These are phyloP conservation scores for Aspergillus versicolor DNA, from an alignment of 2,329 filamentous ascomycete species.

Conservation along the genomic window DNA sequence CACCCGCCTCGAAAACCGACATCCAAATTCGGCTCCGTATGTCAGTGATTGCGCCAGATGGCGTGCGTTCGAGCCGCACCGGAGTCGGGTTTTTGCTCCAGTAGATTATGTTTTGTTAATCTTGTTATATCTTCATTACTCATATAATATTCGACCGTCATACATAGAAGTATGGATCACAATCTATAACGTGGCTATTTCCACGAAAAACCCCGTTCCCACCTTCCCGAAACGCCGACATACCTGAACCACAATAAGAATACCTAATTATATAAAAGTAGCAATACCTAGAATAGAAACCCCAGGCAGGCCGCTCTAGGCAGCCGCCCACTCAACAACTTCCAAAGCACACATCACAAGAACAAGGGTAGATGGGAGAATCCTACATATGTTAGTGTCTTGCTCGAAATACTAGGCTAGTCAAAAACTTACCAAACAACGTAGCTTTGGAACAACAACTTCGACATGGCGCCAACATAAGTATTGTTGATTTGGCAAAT, in stretches of 20 bases:
- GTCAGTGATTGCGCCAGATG: slow-evolving; percentile 6
- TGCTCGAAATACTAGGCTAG: not conserved
- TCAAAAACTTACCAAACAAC: slow-evolving; percentile 73
- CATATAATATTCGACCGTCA: not conserved
- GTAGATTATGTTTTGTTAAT: slow-evolving; percentile 3
- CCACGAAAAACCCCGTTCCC: not conserved
- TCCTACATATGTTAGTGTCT: slow-evolving; percentile 54
- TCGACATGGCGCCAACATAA: slow-evolving; percentile 91
- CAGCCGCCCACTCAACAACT: slow-evolving; percentile 79
- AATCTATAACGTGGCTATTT: not conserved
- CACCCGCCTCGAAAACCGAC: not conserved
- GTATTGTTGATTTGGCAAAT: slow-evolving; percentile 98
- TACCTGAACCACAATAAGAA: not conserved
- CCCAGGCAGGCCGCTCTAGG: slow-evolving; percentile 9
- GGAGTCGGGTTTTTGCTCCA: not conserved
- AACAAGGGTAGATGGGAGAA: slow-evolving; percentile 86
- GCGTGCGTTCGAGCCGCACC: slow-evolving; percentile 13
- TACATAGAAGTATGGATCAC: not conserved
- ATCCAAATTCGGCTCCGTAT: not conserved
- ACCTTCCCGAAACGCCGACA: not conserved
- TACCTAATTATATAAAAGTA: not conserved
- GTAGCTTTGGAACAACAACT: slow-evolving; percentile 91
- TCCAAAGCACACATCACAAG: slow-evolving; percentile 90
- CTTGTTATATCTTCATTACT: not conserved
- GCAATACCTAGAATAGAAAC: not conserved